Base-by-base conservation (phyloP, 192 early-diverging fungal species). In the Rhizoclosmatium sp. region DNA sequence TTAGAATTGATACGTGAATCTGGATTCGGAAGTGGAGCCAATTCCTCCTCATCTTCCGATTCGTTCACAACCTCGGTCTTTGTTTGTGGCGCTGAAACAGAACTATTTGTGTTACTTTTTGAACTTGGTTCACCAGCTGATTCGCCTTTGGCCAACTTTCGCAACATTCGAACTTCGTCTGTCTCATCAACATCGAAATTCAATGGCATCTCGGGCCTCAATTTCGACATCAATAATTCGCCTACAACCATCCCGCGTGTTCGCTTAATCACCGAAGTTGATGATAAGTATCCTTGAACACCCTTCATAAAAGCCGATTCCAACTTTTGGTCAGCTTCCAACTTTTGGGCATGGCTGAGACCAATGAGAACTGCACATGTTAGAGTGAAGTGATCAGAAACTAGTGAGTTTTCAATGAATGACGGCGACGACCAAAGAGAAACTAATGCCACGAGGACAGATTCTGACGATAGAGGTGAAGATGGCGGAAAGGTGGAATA, bases 191-290 rank as follows among this genome's bases (percentile, higher is more conserved):
- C 47, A 14, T 65, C 75, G 47, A 76, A 76, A 51, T 7, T 40
- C 3, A 76, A 41, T 3, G 64, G 65, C 12, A 54, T 51, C 3
- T 47, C 64, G 3, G 75, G 75, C 21, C 75, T 2, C 31, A 76
- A n/a, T 49, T 23, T 39, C 10, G 12, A 21, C 62, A 66, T 66
- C 21, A 76, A 4, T 51, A 10, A 54, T 76, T 76, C 62, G 3
- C 75, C 75, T 0, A 76, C 46, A 9, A 76, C 75, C 75, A 76
- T 76, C 4, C 62, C 62, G 21, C 48, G 14, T 31, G 47, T 66
- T 39, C 75, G 61, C 49, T 76, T 76, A 4, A 54, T 7, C 9
- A 9, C 62, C 2, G 58, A 54, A 19, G 75, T 76, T 1, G 48
- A 51, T 39, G 62, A 59, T 16, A 76, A 21, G 41, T 76, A 66